Evolutionary conservation across 2,329 filamentous ascomycete genomes (phyloP), one percentile per base, ranked within the genome.

Genomic region (Alternaria tenuissima): DNA sequence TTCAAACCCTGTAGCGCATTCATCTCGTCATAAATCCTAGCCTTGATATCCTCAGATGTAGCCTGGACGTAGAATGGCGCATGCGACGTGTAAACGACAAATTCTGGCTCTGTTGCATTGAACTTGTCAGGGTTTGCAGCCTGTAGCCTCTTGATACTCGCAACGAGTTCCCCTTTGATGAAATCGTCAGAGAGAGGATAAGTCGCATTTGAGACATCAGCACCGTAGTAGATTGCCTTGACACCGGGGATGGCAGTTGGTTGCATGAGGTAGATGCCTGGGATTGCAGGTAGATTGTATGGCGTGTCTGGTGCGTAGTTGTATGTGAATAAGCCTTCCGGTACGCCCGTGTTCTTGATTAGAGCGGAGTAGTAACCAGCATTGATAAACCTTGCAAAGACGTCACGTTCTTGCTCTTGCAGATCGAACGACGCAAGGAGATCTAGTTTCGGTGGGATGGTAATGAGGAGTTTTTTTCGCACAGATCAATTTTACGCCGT

Each of bases 381-480:
- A 55, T 76, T 74, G n/a, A 52, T 59, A 61, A 81, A 81, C 55
- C 81, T 73, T 3, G 55, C 18, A 54, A 84, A 83, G 4, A 83
- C 30, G 0, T 42, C 22, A 1, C 18, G 51, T 56, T 85, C 83
- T 0, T 64, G 39, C 0, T 48, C 1, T 36, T 65, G 68, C 6
- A 84, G 69, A 55, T 79, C 79, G 59, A 82, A 81, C 0, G 65
- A 67, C 0, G 55, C 5, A 5, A 84, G 70, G 49, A 75, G 78
- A 0, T 75, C 63, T 4, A 78, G 44, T 30, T 71, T 73, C 3
- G 80, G 82, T 0, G 82, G 82, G 8, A 81, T 76, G n/a, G 81
- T 70, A 18, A 81, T 71, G 11, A 85, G 62, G 2, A 85, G 64
- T 52, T 81, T 79, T 79, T 36, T 77, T 77, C 3, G 80, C 79